Percentiles rank a stretch among this genome's conserved stretches.
Conservation (phyloP, 306 rosid species). For the Malus sylvestris region DNA sequence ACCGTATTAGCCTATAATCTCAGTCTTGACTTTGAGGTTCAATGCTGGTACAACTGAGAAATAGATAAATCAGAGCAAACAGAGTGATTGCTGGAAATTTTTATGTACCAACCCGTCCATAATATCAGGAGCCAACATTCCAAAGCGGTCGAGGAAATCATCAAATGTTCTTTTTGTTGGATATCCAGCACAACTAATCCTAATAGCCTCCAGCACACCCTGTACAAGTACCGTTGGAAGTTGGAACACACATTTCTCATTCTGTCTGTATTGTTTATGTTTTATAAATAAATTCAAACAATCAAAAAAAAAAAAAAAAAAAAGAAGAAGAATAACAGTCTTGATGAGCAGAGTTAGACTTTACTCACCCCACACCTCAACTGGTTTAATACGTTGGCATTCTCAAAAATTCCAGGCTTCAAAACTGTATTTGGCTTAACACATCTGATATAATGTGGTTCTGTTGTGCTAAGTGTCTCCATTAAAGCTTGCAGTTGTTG, state of each 20-base stretch:
- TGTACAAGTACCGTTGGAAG: constrained; percentile 24
- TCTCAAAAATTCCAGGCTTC: constrained; percentile 93
- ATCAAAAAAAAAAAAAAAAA: background rate
- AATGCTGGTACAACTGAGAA: background rate
- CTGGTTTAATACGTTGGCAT: constrained; percentile 81
- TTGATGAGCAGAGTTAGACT: background rate
- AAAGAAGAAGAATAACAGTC: too few relatives aligned
- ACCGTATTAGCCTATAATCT: background rate
- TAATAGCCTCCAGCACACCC: constrained; percentile 99
- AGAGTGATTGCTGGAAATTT: background rate
- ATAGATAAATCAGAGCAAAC: background rate
- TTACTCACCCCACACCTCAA: constrained; percentile 97
- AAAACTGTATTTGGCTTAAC: constrained; percentile 97
- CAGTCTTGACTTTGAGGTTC: constrained; percentile 10
- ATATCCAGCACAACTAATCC: constrained; percentile 99
- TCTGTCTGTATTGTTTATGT: background rate
- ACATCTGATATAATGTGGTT: constrained; percentile 98
- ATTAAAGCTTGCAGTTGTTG: constrained; percentile 96
- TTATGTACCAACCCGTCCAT: constrained; percentile 75
- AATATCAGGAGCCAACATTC: constrained; percentile 95
- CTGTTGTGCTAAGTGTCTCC: constrained; percentile 94
- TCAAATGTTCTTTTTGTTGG: constrained; percentile 92
- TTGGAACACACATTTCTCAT: background rate
- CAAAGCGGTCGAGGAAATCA: constrained; percentile 92
- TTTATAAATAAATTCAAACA: background rate